Evolutionary conservation across 73 alveolate genomes (phyloP), one percentile per base, ranked within the genome.

Genomic region (Paraurostyla sp.): DNA sequence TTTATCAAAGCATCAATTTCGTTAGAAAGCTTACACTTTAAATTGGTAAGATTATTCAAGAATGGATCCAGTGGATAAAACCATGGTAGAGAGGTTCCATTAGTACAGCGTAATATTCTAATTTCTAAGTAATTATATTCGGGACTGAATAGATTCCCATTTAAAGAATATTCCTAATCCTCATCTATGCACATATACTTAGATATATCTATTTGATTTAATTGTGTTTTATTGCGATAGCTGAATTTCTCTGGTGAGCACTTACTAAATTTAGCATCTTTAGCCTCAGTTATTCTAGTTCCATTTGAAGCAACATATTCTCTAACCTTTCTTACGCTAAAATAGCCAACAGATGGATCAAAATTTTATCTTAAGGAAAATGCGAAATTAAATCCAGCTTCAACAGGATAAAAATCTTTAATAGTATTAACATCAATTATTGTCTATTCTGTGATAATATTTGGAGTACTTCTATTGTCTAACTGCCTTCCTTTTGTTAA

Each of bases 371-470:
- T 25, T 4, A 59, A 27, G 4, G 76, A 7, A 59, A 59, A 59
- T n/a, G 76, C 76, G 32, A 59, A 59, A 30, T 59, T 49, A 7
- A 59, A 59, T 7, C 76, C 76, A 2, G 49, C 43, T 27, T 59
- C 51, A n/a, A n/a, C n/a, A n/a, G n/a, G n/a, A n/a, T n/a, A n/a
- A n/a, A n/a, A n/a, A n/a, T n/a, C n/a, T n/a, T n/a, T n/a, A n/a
- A n/a, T n/a, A n/a, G n/a, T n/a, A n/a, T n/a, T n/a, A n/a, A n/a
- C n/a, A n/a, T n/a, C n/a, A n/a, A n/a, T n/a, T n/a, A n/a, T n/a
- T n/a, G n/a, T n/a, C n/a, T n/a, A n/a, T n/a, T n/a, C n/a, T n/a
- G n/a, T n/a, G n/a, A n/a, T n/a, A n/a, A n/a, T n/a, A n/a, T n/a
- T n/a, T n/a, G n/a, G n/a, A n/a, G n/a, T n/a, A n/a, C n/a, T n/a